Evolutionary conservation across 2,329 filamentous ascomycete genomes (phyloP).

Genomic region (Phialocephala sp.): DNA sequence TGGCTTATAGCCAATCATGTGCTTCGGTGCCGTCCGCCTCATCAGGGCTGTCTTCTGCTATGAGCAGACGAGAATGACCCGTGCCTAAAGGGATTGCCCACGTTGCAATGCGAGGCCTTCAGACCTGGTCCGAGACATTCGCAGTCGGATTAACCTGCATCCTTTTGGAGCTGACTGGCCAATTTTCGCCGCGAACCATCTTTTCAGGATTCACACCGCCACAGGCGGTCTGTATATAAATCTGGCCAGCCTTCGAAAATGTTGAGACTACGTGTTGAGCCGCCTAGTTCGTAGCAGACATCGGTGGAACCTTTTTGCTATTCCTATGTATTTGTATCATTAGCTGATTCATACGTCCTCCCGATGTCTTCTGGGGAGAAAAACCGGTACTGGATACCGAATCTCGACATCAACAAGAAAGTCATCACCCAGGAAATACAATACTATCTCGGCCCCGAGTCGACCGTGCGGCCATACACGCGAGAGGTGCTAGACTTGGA

Average conservation of each 20-base stretch:
- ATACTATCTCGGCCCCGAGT: constrained; percentile 62
- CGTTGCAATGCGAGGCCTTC: constrained; percentile 19
- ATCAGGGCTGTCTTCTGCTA: constrained; percentile 11
- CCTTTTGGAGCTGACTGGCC: constrained; percentile 4
- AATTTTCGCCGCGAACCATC: neutral
- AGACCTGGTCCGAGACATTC: constrained; percentile 13
- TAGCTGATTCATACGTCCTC: constrained; percentile 26
- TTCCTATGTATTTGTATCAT: constrained; percentile 28
- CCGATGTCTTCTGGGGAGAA: constrained; percentile 45
- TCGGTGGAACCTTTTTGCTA: constrained; percentile 10
- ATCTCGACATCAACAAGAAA: constrained; percentile 64
- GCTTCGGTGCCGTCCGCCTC: constrained; percentile 16
- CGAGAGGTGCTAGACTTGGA: constrained; percentile 53
- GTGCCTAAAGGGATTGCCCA: constrained; percentile 9
- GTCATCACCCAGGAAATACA: constrained; percentile 64
- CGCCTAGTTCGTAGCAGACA: neutral
- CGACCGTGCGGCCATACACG: constrained; percentile 62
- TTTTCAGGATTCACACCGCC: neutral
- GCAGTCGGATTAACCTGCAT: constrained; percentile 14
- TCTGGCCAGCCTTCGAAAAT: constrained; percentile 3
- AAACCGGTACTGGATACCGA: constrained; percentile 67
- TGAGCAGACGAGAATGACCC: neutral
- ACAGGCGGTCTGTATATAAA: constrained; percentile 9
- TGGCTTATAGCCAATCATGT: constrained; percentile 8
- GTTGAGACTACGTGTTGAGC: constrained; percentile 7